Evolutionary conservation across 306 rosid genomes (phyloP).

Genomic region (Fragaria vesca): DNA sequence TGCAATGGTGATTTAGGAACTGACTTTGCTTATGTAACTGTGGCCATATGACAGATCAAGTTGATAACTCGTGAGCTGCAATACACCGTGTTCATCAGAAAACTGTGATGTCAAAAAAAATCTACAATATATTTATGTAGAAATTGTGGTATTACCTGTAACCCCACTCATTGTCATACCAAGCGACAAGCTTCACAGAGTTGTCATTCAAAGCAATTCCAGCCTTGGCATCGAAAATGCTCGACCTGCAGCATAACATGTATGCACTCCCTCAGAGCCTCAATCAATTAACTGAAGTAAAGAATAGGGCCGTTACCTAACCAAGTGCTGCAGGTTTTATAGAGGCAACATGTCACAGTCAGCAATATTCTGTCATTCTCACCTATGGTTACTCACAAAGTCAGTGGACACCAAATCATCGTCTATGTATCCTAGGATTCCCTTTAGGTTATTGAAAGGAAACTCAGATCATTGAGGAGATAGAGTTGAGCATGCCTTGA

Average conservation of each 20-base stretch:
- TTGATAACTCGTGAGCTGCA: slow-evolving; percentile 47
- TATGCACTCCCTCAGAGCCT: background rate
- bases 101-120: background rate
- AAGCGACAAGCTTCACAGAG: slow-evolving; percentile 64
- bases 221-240: slow-evolving; percentile 86
- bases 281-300: background rate
- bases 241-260: slow-evolving; percentile 56
- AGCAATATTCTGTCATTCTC: background rate
- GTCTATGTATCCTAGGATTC: slow-evolving; percentile 72
- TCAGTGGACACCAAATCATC: slow-evolving; percentile 83
- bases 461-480: background rate
- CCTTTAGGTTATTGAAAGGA: slow-evolving; percentile 43
- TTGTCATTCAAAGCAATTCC: slow-evolving; percentile 67
- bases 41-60: slow-evolving; percentile 51
- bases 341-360: background rate
- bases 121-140: background rate
- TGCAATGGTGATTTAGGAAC: too few species aligned
- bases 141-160: slow-evolving; percentile 36
- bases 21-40: background rate
- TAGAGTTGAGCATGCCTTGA: background rate
- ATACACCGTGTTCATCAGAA: background rate
- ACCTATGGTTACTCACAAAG: slow-evolving; percentile 86
- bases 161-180: slow-evolving; percentile 73
- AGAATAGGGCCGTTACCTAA: background rate
- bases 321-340: background rate